Conservation (phyloP, 305 asterid genomes). For the Andrographis paniculata region DNA sequence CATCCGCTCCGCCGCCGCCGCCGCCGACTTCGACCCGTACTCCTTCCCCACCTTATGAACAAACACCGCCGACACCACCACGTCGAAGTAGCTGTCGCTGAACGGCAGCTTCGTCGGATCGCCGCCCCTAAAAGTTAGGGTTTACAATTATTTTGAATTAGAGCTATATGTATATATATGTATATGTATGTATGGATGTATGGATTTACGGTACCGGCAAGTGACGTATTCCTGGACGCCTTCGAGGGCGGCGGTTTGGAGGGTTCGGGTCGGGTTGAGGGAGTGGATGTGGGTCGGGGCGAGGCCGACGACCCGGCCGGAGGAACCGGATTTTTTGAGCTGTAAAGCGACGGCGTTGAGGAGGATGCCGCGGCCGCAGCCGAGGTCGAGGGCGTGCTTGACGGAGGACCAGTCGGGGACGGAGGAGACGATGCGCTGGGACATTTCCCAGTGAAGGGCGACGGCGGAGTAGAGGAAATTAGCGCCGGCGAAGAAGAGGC, state of each 20-base stretch:
- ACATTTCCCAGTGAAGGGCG: constrained; percentile 85
- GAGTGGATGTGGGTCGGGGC: background rate
- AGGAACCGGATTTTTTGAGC: constrained; percentile 86
- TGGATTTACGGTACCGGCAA: constrained; percentile 55
- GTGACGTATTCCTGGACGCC: constrained; percentile 97
- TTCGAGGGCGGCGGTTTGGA: constrained; percentile 70
- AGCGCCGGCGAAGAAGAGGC: constrained; percentile 77
- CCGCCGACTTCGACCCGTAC: constrained; percentile 70
- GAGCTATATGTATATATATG: background rate
- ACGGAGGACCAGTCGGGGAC: constrained; percentile 93
- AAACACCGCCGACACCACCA: constrained; percentile 88
- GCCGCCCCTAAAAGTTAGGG: constrained; percentile 36
- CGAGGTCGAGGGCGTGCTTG: constrained; percentile 86
- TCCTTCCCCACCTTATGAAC: constrained; percentile 91
- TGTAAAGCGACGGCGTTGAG: constrained; percentile 90
- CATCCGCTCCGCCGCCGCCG: constrained; percentile 89
- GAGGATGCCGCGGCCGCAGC: constrained; percentile 91
- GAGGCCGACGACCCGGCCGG: constrained; percentile 82
- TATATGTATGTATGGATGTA: too few species aligned
- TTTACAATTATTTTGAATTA: background rate
- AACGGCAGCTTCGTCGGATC: constrained; percentile 85
- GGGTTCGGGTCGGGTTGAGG: constrained; percentile 39
- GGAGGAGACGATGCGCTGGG: constrained; percentile 80
- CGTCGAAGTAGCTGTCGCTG: constrained; percentile 78
- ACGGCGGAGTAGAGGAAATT: constrained; percentile 88